A percentile compares a stretch with the other conserved stretches of the same genome.
Evolutionary conservation across 2,329 filamentous ascomycete species (phyloP).

Genomic region (Thermothelomyces thermophilus): DNA sequence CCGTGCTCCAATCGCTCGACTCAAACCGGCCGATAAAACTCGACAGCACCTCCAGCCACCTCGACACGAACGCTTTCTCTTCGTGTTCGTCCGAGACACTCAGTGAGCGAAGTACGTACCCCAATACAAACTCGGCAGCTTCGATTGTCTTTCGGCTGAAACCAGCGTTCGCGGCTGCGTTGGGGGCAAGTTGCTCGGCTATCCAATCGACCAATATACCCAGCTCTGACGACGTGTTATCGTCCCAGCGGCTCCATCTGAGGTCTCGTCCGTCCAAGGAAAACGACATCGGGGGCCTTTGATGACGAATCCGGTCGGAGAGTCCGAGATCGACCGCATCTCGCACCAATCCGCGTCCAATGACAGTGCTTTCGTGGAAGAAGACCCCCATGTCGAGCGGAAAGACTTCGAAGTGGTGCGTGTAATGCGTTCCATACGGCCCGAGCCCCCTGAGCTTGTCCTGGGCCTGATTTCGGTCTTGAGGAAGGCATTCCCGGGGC

Average conservation of each 20-base stretch:
- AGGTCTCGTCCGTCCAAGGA: constrained; percentile 43
- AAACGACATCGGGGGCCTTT: constrained; percentile 35
- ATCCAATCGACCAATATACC: constrained; percentile 57
- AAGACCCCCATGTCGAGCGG: constrained; percentile 49
- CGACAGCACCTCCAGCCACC: constrained; percentile 38
- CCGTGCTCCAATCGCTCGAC: constrained; percentile 13
- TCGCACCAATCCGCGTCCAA: constrained; percentile 48
- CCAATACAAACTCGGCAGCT: constrained; percentile 40
- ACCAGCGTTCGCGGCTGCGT: not conserved
- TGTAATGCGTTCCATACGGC: constrained; percentile 55
- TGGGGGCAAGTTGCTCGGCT: constrained; percentile 34
- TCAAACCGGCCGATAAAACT: constrained; percentile 36
- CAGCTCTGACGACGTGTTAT: constrained; percentile 53
- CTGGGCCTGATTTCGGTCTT: constrained; percentile 10
- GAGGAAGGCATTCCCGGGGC: constrained; percentile 17
- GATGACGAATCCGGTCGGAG: constrained; percentile 26
- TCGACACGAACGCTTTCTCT: constrained; percentile 37
- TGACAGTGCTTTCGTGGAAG: constrained; percentile 53
- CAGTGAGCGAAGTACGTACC: constrained; percentile 41
- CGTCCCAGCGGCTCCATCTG: constrained; percentile 52
- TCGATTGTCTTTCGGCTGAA: constrained; percentile 23
- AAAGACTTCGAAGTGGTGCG: constrained; percentile 56
- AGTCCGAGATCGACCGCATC: constrained; percentile 32
- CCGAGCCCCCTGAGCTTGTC: constrained; percentile 48
- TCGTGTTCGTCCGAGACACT: constrained; percentile 32